Base-by-base conservation (phyloP, 805 yeast species). In the Priceomyces medius region DNA sequence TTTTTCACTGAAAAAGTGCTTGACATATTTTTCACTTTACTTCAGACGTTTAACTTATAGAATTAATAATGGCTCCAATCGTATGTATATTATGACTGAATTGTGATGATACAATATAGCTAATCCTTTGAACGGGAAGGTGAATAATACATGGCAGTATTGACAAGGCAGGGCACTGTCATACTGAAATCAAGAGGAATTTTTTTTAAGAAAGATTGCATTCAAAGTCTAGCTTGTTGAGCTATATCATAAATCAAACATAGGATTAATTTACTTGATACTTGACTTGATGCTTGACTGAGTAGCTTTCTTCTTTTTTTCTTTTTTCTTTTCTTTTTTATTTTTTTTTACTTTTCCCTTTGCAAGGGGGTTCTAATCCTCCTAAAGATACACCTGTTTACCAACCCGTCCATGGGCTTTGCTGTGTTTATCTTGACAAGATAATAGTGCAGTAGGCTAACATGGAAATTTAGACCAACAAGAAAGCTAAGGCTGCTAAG, bases 31-130 rank as follows among this genome's bases (percentile, higher is more conserved):
- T 28, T 7, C 7, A 14, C 21, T 14, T 14, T 21, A 23, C 13
- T 35, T 21, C 29, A 34, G 35, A 33, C 16, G 19, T 19, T 17
- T 31, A 35, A 31, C 12, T 37, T 39, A 21, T 16, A 29, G 31
- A 29, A 42, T 31, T 37, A 50, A 51, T 59, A 78, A 85, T 86
- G 95, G 95, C 95, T 82, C 95, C 95, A 83, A 84, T 82, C 74
- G 93, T 85, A 85, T 74, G 93, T 85, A 67, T 58, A 26, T 14
- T 26, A 12, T 9, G 4, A 26, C n/a, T n/a, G n/a, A 26, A 4
- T 5, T 26, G 29, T 26, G 12, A n/a, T 26, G 16, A 31, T 31
- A 9, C 7, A 19, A 31, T 13, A 12, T 31, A 27, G 37, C 41
- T 21, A 31, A 14, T 59, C 64, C 63, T 55, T 51, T 43, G 62